Base-by-base conservation (phyloP, 129 eudicot species). In the Centaurea solstitialis region DNA sequence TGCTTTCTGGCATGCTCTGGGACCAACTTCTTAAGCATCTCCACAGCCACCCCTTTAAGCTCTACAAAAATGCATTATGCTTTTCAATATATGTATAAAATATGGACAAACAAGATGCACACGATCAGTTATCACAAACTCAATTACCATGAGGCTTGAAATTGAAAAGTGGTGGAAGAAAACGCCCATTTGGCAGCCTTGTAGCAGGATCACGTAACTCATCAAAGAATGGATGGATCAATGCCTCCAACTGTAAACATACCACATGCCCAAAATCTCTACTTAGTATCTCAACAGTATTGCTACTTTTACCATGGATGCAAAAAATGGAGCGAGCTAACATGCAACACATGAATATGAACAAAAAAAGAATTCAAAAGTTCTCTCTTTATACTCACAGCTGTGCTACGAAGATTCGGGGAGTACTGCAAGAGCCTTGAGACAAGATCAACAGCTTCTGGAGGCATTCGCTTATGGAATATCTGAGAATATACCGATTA, bases 351-450 rank as follows among this genome's bases (percentile, higher is more conserved):
- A 26, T 33, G 40, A 18, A 15, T 75, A 9, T 21, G 28, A 76
- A 33, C 5, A 23, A 40, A 62, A 64, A 17, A 13, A 24, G 22
- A 73, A 20, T 50, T 68, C 1, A 13, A 40, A 33, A 68, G 18
- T 50, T 68, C 35, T 20, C 15, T 80, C 53, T 72, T 12, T 68
- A 80, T 65, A 86, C 98, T 90, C 76, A 93, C 98, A 76, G 98
- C 98, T 22, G 93, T 87, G 93, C 90, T 87, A 75, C 98, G 90
- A 80, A 93, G 96, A 78, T 90, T 93, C 41, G 98, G 98, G 30
- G 98, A 93, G 80, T 93, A 93, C 70, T 93, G 98, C 67, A 93
- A 89, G 20, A 93, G 92, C 80, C 98, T 89, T 85, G 98, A 93
- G 43, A 93, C 96, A 24, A 93, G 89, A 88, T 93, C 98, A 53